Conservation (phyloP, 331 rosid genomes). For the Malus hybrid region DNA sequence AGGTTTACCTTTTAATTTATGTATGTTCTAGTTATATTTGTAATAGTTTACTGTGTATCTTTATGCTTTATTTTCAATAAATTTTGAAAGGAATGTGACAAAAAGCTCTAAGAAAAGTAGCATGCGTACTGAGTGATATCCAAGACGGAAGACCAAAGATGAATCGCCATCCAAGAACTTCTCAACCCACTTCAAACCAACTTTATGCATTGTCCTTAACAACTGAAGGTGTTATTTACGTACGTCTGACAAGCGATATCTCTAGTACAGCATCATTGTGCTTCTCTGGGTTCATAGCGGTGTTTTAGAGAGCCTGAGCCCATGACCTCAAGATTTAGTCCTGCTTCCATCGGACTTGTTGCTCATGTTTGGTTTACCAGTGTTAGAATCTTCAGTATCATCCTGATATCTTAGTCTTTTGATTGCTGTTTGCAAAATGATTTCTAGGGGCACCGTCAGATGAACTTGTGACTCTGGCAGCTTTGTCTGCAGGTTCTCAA, state of each 20-base stretch:
- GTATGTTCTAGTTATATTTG: no score
- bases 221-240: slow-evolving; percentile 47
- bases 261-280: slow-evolving; percentile 54
- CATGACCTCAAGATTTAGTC: slow-evolving; percentile 67
- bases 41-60: not conserved
- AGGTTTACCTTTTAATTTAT: no score
- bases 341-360: slow-evolving; percentile 24
- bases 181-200: slow-evolving; percentile 77
- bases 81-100: not conserved
- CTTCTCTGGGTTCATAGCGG: slow-evolving; percentile 65
- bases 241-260: slow-evolving; percentile 53
- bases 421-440: slow-evolving; percentile 21
- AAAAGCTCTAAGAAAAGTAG: not conserved
- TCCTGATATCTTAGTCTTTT: slow-evolving; percentile 39
- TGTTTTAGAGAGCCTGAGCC: slow-evolving; percentile 72
- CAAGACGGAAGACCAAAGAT: slow-evolving; percentile 54
- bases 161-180: slow-evolving; percentile 59
- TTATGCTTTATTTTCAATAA: not conserved
- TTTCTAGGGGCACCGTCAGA: slow-evolving; percentile 13
- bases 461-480: slow-evolving; percentile 21
- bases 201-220: slow-evolving; percentile 53
- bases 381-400: slow-evolving; percentile 21
- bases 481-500: slow-evolving; percentile 20
- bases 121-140: slow-evolving; percentile 67
- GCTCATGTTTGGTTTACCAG: slow-evolving; percentile 18